Base-by-base conservation (phyloP, 163 green algal genomes). In the Trebouxia gelatinosa region DNA sequence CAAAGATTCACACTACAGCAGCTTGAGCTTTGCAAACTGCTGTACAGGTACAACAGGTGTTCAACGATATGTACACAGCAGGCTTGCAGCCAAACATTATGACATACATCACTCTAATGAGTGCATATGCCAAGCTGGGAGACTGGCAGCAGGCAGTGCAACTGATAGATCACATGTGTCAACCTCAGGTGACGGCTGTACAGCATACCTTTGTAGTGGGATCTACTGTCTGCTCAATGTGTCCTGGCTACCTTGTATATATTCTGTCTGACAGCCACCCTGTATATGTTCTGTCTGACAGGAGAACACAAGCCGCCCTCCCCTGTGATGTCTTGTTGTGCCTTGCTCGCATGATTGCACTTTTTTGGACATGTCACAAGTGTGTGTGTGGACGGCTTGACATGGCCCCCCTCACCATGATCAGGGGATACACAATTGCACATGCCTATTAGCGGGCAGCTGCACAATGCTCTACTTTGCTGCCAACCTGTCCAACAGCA, bases 91-190 rank as follows among this genome's bases (percentile, higher is more conserved):
- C 90, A 38, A 88, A 62, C 31, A 67, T 79, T 9, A 78, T 85
- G 59, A 88, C 82, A 21, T 94, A 86, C 77, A 89, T 87, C 70
- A 89, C 82, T 28, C 80, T 95, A 65, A 78, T 95, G 32, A 78
- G 77, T 28, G 85, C 84, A 6, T 89, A 85, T 59, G 84, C 79
- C 9, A 38, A 65, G 34, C 70, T 82, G 43, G 85, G 84, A 46
- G 74, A 80, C 21, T 93, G 87, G 85, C 50, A 82, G 38, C 84
- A 90, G 17, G 86, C 88, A 0, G 50, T 95, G 66, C 72, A 85
- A 6, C 43, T 89, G 17, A 70, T 95, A 59, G 40, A 77, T 6
- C 81, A 85, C 39, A 80, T 81, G 68, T 78, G 70, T 32, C 70
- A 35, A 26, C 50, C 48, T 11, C 70, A 78, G 70, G 70, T 78